Percentiles rank a stretch among this genome's conserved stretches.
phyloP scores from a whole-genome alignment of 2,329 filamentous ascomycete genomes.

The Didymella glomerata region DNA sequence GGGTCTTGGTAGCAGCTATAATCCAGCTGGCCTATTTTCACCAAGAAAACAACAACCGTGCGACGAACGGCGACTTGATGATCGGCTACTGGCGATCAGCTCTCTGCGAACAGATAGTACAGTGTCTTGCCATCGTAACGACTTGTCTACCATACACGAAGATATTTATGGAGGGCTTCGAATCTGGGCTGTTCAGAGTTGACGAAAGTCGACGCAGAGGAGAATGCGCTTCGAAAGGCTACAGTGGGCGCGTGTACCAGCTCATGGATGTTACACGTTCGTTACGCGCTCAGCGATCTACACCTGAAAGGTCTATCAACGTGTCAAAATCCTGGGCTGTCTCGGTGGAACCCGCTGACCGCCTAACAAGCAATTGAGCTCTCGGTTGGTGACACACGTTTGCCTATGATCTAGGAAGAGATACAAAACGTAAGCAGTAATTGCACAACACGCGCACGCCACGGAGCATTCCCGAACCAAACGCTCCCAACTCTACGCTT shows the following conservation, averaged over 20 bases:
- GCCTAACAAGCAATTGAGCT: background rate
- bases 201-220: constrained; percentile 30
- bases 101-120: constrained; percentile 37
- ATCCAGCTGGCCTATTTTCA: constrained; percentile 31
- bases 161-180: constrained; percentile 41
- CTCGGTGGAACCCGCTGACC: constrained; percentile 19
- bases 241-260: constrained; percentile 25
- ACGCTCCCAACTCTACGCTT: background rate
- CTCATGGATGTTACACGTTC: constrained; percentile 31
- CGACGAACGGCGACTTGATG: constrained; percentile 28
- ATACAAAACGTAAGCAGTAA: background rate
- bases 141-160: constrained; percentile 42
- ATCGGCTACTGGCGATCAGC: constrained; percentile 42
- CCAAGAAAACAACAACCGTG: constrained; percentile 20
- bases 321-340: constrained; percentile 27
- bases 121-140: constrained; percentile 38
- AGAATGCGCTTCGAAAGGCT: constrained; percentile 23
- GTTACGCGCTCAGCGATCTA: constrained; percentile 7
- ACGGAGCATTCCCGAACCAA: background rate
- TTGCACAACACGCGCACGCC: background rate
- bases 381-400: background rate
- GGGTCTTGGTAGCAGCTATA: constrained; percentile 26
- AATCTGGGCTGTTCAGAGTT: constrained; percentile 35
- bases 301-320: constrained; percentile 18
- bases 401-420: background rate